Base-by-base conservation (phyloP, 2,329 filamentous ascomycete genomes). In the Clonostachys solani region DNA sequence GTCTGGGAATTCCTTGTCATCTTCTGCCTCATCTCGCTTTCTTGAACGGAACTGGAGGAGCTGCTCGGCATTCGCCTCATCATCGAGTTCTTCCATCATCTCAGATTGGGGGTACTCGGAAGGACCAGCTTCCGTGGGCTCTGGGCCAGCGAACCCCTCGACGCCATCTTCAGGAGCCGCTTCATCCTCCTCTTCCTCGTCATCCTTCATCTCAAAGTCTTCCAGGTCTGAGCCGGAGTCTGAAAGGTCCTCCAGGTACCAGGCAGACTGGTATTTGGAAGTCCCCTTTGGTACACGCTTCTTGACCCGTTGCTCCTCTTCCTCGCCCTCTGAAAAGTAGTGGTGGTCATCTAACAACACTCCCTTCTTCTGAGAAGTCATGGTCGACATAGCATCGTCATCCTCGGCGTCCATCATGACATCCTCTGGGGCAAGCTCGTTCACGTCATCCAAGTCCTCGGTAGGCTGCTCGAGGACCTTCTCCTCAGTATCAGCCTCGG, bases 341-440 rank as follows among this genome's bases (percentile, higher is more conserved):
- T 97, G 92, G 64, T 99, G 92, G 55, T 97, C 92, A 56, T 99
- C 94, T 10, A 99, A 76, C 38, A 99, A 72, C 2, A 99, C 94
- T 53, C 92, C 94, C 68, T 92, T 95, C 61, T 85, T 84, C 40
- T 77, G 74, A 3, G 73, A 71, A 5, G 65, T 62, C 12, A 55
- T 56, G 6, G 49, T 48, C 4, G 55, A 54, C 57, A 67, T 63
- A 52, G 65, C 67, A 15, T 71, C 69, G 18, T 81, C 80, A 18
- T 82, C 78, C 51, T 89, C 87, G 19, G 66, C 67, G 18, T 75
- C 66, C 89, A 96, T 94, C 49, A 81, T 74, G 4, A 84, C 79
- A 58, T 92, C 90, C 62, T 97, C 92, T 0, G 92, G 92, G 0
- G 94, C 92, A 47, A 97, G 77, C 45, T 89, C 84, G 33, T 82